Conservation (phyloP, 805 yeast genomes). For the Hanseniaspora hatyaiensis region DNA sequence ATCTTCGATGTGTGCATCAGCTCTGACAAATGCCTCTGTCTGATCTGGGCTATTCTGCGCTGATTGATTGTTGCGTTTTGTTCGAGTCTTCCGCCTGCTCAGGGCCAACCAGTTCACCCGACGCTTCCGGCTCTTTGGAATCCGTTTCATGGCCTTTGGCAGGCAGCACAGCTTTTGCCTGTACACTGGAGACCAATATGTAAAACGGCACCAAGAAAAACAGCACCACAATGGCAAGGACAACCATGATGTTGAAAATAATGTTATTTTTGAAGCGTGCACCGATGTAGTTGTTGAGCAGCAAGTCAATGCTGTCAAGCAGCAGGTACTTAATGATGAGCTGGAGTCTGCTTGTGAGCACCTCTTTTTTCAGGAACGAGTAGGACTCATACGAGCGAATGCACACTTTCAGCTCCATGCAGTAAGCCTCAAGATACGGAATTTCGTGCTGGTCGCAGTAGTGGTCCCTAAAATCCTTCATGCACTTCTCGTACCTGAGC, state of each 20-base stretch:
- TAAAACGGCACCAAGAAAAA: conserved; percentile 1
- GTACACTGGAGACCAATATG: too few species aligned
- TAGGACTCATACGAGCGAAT: neutral
- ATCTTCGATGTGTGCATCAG: too few species aligned
- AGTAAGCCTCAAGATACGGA: conserved; percentile 8
- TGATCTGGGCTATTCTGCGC: too few species aligned
- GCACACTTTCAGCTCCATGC: neutral
- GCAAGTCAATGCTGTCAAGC: conserved; percentile 7
- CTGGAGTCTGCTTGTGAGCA: conserved; percentile 3
- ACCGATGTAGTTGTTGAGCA: conserved; percentile 5
- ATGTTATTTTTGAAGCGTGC: neutral
- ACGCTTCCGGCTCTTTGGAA: too few species aligned
- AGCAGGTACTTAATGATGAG: conserved; percentile 6
- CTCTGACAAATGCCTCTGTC: too few species aligned
- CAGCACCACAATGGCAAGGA: neutral
- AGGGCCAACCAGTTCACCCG: too few species aligned
- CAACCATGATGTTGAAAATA: neutral
- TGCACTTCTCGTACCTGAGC: conserved; percentile 2
- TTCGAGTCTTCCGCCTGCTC: too few species aligned
- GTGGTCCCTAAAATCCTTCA: conserved; percentile 1
- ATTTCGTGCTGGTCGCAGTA: conserved; percentile 8
- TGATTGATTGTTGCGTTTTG: too few species aligned
- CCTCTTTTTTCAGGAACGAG: neutral
- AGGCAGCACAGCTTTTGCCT: too few species aligned
- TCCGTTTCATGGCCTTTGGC: too few species aligned